Base-by-base conservation (phyloP, 345 rosid genomes). In the Linum trigynum region DNA sequence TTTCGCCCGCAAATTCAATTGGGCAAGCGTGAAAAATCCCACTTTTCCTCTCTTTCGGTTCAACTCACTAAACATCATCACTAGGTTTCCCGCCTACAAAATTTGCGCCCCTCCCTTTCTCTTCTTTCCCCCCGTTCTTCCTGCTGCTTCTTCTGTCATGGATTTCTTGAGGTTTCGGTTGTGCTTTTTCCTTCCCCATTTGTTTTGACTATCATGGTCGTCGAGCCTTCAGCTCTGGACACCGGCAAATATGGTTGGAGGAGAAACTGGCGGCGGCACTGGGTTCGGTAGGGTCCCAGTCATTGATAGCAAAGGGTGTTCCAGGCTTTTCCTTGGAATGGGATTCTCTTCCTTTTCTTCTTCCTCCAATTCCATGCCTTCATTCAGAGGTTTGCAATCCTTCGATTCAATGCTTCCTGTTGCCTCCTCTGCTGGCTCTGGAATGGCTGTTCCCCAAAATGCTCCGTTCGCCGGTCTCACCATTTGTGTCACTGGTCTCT, bases 401-500 rank as follows among this genome's bases (percentile, higher is more conserved):
- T 7, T 61, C 1, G 64, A 61, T 38, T n/a, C 65, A 15, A 37
- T 0, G 7, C 38, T 38, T 12, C 40, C 32, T 7, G 23, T 41
- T 17, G 40, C 39, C 39, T 59, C 88, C 50, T 77, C 81, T 23
- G 39, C 71, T 59, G 81, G 65, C 67, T 85, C 86, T 38, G 80
- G 71, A 48, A 38, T 78, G 15, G 39, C 70, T 7, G 3, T 1
- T 71, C 78, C 70, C 15, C 58, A 82, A 37, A 63, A 62, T 66
- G 84, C 81, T 51, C 95, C 96, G 0, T 92, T 92, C 71, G 70
- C 87, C 42, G 83, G 85, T 41, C 88, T 92, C 64, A 82, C 86
- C 42, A 86, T 92, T 15, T 92, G 99, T 61, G 99, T 88, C 51
- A 90, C 97, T 32, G 97, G 98, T 71, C 82, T 92, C 51, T 92